Evolutionary conservation across 1,284 basidiomycete genomes (phyloP), one percentile per base, ranked within the genome.

Genomic region (Irpex lacteus): DNA sequence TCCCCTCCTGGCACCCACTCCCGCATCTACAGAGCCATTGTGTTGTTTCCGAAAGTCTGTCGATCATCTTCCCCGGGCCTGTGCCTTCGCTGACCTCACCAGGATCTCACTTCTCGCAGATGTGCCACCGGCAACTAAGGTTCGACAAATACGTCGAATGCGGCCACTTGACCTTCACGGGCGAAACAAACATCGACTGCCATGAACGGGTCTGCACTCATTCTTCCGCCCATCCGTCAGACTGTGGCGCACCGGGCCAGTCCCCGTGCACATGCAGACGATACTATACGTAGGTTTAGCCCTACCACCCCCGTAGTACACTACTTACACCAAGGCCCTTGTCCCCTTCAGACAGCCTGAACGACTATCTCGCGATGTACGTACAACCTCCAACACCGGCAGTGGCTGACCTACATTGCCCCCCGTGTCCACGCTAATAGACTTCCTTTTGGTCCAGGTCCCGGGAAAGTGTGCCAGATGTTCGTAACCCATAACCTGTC

Each of bases 61-160:
- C 65, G 66, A 69, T 67, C 70, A 69, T 67, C 65, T 65, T 68
- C 61, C 66, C 69, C 70, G 62, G 66, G 66, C 66, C 61, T 65
- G 50, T 53, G 21, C 50, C 50, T 18, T 53, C 50, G 21, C 50
- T 53, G 50, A 53, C 18, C 63, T 65, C 60, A 65, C 56, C 61
- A 53, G 38, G 26, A 60, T 60, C 67, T 70, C 60, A 56, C 8
- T 63, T 67, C 64, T 63, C 66, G 61, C 67, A 75, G 71, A 90
- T 90, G 88, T 90, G 89, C 78, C 83, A 86, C 75, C 82, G 87
- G 66, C 78, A 77, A 63, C 82, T 90, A 70, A 79, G 76, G 69
- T 84, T 89, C 74, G 76, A 74, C 65, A 80, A 77, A 70, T 82
- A 80, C 67, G 74, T 71, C 34, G 73, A 61, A 44, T 91, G 89